A percentile compares a stretch with the other conserved stretches of the same genome.
Conservation (phyloP, 23 red algal genomes). For the Agarophyton chilense region DNA sequence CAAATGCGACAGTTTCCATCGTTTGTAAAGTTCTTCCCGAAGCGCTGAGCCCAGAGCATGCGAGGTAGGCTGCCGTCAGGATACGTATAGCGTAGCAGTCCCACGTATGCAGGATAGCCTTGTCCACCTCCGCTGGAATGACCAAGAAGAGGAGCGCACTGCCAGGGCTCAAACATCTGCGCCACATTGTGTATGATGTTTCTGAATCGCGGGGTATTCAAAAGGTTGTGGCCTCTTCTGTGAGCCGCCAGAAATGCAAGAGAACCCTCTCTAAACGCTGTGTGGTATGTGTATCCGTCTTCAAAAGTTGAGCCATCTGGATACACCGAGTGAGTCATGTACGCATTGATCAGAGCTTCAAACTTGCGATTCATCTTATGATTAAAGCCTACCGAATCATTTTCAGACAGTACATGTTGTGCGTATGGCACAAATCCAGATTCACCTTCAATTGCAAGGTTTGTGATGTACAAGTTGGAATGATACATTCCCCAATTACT, state of each 20-base stretch:
- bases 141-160: slow-evolving; percentile 48
- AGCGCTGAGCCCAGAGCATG: slow-evolving; percentile 52
- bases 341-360: slow-evolving; percentile 32
- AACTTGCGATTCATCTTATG: slow-evolving; percentile 31
- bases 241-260: slow-evolving; percentile 42
- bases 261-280: slow-evolving; percentile 60
- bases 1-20: slow-evolving; percentile 27
- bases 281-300: slow-evolving; percentile 64
- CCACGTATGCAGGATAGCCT: slow-evolving; percentile 32
- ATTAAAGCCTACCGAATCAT: slow-evolving; percentile 27
- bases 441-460: slow-evolving; percentile 61
- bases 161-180: slow-evolving; percentile 63
- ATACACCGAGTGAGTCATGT: slow-evolving; percentile 40
- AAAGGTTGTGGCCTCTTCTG: slow-evolving; percentile 38
- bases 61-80: slow-evolving; percentile 39
- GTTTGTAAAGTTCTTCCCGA: slow-evolving; percentile 35
- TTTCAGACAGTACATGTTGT: slow-evolving; percentile 19
- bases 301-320: slow-evolving; percentile 56
- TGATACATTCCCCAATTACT: slow-evolving; percentile 68
- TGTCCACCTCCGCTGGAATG: slow-evolving; percentile 62
- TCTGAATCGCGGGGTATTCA: slow-evolving; percentile 37
- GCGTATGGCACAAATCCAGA: slow-evolving; percentile 60
- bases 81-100: slow-evolving; percentile 47
- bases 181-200: slow-evolving; percentile 59
- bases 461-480: slow-evolving; percentile 67